These are phyloP conservation scores for Calonectria henricotiae DNA, from an alignment of 2,329 filamentous ascomycete genomes.

Conservation along the genomic window DNA sequence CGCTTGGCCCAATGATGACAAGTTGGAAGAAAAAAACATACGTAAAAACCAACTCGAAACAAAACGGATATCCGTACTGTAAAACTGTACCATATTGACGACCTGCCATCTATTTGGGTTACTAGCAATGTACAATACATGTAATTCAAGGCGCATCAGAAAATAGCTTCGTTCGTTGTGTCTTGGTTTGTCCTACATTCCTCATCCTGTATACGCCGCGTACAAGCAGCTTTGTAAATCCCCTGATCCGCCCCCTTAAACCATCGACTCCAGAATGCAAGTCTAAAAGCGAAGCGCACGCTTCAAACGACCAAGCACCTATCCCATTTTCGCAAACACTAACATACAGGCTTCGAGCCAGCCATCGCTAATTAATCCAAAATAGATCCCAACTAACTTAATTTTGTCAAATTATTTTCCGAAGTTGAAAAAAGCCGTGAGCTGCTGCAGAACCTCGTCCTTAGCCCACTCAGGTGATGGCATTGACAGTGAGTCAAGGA, in stretches of 20 bases:
- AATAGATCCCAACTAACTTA: slow-evolving; percentile 28
- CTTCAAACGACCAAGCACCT: slow-evolving; percentile 51
- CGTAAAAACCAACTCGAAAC: neutral
- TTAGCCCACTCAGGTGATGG: slow-evolving; percentile 75
- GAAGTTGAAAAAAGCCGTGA: slow-evolving; percentile 71
- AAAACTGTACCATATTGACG: slow-evolving; percentile 53
- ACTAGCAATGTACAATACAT: slow-evolving; percentile 54
- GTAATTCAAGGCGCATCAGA: slow-evolving; percentile 50
- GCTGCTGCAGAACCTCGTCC: slow-evolving; percentile 78
- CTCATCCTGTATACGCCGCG: slow-evolving; percentile 49
- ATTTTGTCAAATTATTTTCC: slow-evolving; percentile 63
- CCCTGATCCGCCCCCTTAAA: slow-evolving; percentile 46
- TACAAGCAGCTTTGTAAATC: slow-evolving; percentile 46
- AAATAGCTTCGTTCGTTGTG: slow-evolving; percentile 48
- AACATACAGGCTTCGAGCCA: slow-evolving; percentile 53
- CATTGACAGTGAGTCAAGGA: slow-evolving; percentile 79
- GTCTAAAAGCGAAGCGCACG: slow-evolving; percentile 52
- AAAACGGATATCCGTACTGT: slow-evolving; percentile 34
- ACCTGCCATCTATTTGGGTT: slow-evolving; percentile 42
- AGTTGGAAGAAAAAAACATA: neutral
- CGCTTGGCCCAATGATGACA: neutral
- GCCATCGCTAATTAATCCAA: slow-evolving; percentile 46
- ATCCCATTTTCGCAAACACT: slow-evolving; percentile 51
- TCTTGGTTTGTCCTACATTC: slow-evolving; percentile 51
- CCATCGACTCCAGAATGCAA: slow-evolving; percentile 54